Evolutionary conservation across 495 filamentous ascomycete genomes (phyloP), one percentile per base, ranked within the genome.

Genomic region (Daldinia bambusicola): DNA sequence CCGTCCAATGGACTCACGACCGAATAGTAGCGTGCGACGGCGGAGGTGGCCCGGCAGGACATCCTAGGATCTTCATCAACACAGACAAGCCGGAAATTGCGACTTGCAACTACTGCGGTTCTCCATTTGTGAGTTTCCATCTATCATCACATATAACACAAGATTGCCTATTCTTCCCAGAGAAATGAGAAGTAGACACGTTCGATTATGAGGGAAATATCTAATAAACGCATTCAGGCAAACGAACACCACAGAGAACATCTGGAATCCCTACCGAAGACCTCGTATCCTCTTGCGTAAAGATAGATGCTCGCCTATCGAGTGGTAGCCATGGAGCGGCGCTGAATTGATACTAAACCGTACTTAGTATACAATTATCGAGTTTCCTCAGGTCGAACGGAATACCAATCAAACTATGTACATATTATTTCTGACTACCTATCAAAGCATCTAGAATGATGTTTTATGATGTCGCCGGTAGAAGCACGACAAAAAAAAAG

Each of bases 21-120:
- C 84, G 88, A 55, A 78, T 92, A 38, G 95, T 96, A 51, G 89
- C 88, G 61, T 99, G 95, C 77, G 94, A 98, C 77, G 95, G 95
- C 61, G 95, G 96, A 60, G 95, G 95, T 67, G 96, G 95, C 18
- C 91, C 95, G 57, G 83, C 92, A 38, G 95, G 95, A 30, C 95
- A 99, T 81, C 95, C 95, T 41, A 86, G 87, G 76, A 91, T 99
- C 80, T 99, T 91, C 80, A 99, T 99, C 86, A 99, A 99, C 81
- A 90, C 92, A 71, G 95, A 99, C 83, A 98, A 98, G 86, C 91
- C 95, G 63, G 89, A 97, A 83, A 97, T 99, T 77, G 88, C 85
- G 76, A 85, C 85, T 76, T 99, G 95, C 84, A 89, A 84, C 66
- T 99, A 99, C 83, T 99, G 95, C 78, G 95, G 95, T n/a, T 76